Evolutionary conservation across 1,139 yeast species (phyloP).

Genomic region (Diutina neorugosa): DNA sequence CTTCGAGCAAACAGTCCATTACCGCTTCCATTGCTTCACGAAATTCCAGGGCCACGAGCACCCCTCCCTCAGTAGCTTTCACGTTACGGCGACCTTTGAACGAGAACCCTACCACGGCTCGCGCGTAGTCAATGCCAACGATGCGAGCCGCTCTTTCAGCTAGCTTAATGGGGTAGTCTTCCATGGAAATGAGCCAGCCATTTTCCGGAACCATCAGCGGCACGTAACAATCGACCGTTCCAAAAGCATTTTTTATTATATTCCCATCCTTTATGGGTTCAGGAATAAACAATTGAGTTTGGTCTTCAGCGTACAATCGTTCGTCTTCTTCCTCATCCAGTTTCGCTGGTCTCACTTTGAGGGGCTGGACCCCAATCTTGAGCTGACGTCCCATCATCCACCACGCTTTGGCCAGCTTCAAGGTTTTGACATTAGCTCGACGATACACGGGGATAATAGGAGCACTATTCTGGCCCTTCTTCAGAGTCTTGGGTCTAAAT

Average conservation of each 20-base stretch:
- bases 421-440: conserved; percentile 47
- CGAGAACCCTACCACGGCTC: conserved; percentile 80
- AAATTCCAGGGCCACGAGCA: conserved; percentile 54
- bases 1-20: conserved; percentile 41
- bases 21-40: conserved; percentile 55
- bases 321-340: conserved; percentile 37
- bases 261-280: conserved; percentile 53
- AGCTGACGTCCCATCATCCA: conserved; percentile 67
- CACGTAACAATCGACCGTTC: conserved; percentile 71
- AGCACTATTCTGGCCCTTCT: conserved; percentile 13
- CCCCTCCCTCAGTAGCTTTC: conserved; percentile 64
- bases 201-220: conserved; percentile 77
- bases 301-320: conserved; percentile 63
- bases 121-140: conserved; percentile 68
- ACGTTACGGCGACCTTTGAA: conserved; percentile 36
- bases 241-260: conserved; percentile 65
- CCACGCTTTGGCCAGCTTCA: conserved; percentile 80
- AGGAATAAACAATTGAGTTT: conserved; percentile 61
- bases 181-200: conserved; percentile 40
- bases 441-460: conserved; percentile 48
- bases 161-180: conserved; percentile 4
- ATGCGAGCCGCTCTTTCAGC: conserved; percentile 45
- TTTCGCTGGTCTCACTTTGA: conserved; percentile 26
- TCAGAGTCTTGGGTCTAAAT: conserved; percentile 26
- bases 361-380: conserved; percentile 57